A percentile compares a stretch with the other conserved stretches of the same genome.
These are phyloP conservation scores for Amanita subjunquillea DNA, from an alignment of 768 basidiomycete genomes.

Conservation along the genomic window DNA sequence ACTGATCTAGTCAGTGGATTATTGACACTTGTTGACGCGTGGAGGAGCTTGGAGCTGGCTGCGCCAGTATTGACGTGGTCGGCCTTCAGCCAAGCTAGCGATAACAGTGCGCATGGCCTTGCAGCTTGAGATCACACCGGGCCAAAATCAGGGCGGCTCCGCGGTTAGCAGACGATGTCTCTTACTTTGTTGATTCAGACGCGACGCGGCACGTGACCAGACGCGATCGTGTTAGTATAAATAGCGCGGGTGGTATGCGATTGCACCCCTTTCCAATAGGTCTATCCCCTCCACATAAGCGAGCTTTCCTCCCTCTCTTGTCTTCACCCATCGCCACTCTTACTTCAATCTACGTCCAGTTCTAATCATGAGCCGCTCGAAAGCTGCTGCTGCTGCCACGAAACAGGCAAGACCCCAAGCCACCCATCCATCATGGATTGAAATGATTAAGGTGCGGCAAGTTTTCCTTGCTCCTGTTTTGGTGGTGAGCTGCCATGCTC, in stretches of 20 bases:
- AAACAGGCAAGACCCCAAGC: conserved; percentile 25
- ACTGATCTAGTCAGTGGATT: neutral
- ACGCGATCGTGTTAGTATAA: conserved; percentile 39
- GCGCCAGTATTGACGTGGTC: neutral
- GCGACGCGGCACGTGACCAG: conserved; percentile 24
- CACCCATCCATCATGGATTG: conserved; percentile 52
- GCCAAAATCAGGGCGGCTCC: neutral
- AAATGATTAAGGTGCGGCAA: conserved; percentile 69
- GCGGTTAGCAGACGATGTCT: neutral
- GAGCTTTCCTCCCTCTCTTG: conserved; percentile 12
- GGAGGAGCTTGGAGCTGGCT: neutral
- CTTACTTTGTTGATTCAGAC: conserved; percentile 29
- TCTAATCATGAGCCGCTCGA: conserved; percentile 3
- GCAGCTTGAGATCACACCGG: neutral
- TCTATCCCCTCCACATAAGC: conserved; percentile 3
- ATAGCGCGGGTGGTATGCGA: conserved; percentile 24
- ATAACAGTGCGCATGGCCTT: too few species aligned
- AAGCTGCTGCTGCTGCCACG: conserved; percentile 20
- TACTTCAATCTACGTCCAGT: conserved; percentile 7
- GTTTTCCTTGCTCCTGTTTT: conserved; percentile 2
- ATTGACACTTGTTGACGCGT: conserved; percentile 1
- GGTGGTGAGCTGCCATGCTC: neutral
- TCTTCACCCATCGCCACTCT: conserved; percentile 7
- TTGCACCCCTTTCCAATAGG: conserved; percentile 25
- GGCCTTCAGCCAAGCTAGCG: neutral